Evolutionary conservation across 2,329 filamentous ascomycete genomes (phyloP), one percentile per base, ranked within the genome.

Genomic region (Albifimbria verrucaria): DNA sequence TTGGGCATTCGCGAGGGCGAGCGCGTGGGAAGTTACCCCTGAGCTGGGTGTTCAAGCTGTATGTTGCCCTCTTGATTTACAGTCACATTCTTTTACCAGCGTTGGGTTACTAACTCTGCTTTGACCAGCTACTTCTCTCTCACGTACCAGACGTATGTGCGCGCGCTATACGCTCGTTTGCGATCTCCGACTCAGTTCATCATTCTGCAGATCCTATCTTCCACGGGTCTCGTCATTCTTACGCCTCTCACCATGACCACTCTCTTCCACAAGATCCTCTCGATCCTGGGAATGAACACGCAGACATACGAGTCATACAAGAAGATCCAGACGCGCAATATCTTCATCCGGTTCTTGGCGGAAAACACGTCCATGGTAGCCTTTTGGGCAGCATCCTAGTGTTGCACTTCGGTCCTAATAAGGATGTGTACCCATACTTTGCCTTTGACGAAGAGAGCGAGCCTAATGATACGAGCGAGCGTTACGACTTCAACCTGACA

Each of bases 91-190:
- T n/a, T n/a, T n/a, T n/a, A n/a, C n/a, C n/a, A n/a, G n/a, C n/a
- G n/a, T n/a, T n/a, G n/a, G n/a, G 9, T 17, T 22, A 11, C 22
- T 20, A 48, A 21, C 62, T 62, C 44, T n/a, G 20, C 21, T 12
- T 21, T 11, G 12, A 5, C 22, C 58, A 82, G 80, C 47, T 87
- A 86, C 67, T 87, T 86, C 65, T 83, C 83, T 74, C 70, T 88
- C 49, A 88, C 85, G 6, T 88, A 88, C 67, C 85, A 88, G 68
- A 88, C 85, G 4, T 88, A 88, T 68, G 85, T 88, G 12, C 83
- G 85, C 50, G 83, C 85, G 11, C 69, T 88, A 53, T 88, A 88
- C 65, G 85, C 85, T 15, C 83, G 85, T 18, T 78, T 88, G 15
- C 83, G 85, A 56, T 85, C 81, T 6, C 85, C 84, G 1, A 69